A percentile compares a stretch with the other conserved stretches of the same genome.
Conservation (phyloP, 257 asterid genomes). For the Plantago major region DNA sequence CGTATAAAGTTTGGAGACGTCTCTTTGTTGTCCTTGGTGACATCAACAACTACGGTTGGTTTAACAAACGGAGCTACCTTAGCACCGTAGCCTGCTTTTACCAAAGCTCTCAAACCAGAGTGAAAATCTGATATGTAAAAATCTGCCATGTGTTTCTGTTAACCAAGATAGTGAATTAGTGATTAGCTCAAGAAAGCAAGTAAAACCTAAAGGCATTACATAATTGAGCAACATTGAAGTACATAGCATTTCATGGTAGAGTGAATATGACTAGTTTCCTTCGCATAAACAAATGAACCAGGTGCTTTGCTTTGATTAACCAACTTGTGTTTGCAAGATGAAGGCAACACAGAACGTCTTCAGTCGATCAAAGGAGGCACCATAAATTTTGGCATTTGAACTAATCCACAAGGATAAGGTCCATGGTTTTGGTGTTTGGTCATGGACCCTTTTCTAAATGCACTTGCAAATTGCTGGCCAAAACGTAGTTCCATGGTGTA, state of each 20-base stretch:
- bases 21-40: constrained; percentile 31
- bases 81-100: constrained; percentile 63
- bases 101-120: constrained; percentile 63
- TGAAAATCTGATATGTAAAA: constrained; percentile 58
- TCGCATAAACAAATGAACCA: neutral
- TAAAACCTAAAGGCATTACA: neutral
- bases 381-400: no score
- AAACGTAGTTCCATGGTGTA: no score
- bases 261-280: neutral
- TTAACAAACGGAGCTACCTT: constrained; percentile 50
- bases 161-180: neutral
- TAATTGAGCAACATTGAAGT: no score
- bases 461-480: no score
- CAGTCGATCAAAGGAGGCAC: no score
- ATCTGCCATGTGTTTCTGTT: constrained; percentile 54
- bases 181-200: constrained; percentile 2
- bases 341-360: no score
- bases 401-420: no score
- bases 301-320: neutral
- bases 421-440: no score
- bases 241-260: neutral
- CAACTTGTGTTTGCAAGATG: neutral
- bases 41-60: constrained; percentile 38
- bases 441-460: no score
- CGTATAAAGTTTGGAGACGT: constrained; percentile 40